Evolutionary conservation across 129 eudicot species (phyloP).

Genomic region (Gnaphalium uliginosum): DNA sequence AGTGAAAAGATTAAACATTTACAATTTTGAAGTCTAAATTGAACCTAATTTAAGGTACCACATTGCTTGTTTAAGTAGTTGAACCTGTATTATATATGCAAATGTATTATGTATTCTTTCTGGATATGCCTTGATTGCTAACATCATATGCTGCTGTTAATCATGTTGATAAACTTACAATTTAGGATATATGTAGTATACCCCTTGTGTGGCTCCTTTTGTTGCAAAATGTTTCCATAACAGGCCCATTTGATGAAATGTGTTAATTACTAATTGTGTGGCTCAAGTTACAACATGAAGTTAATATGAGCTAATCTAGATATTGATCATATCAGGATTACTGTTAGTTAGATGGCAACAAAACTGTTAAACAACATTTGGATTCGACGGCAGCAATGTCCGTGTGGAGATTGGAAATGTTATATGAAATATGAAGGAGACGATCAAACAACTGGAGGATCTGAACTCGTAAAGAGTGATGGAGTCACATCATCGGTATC

Average conservation of each 20-base stretch:
- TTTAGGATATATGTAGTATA: neutral
- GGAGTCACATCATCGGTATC: conserved; percentile 29
- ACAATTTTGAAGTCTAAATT: no score
- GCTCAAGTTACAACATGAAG: neutral
- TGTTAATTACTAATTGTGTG: neutral
- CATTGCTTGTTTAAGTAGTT: neutral
- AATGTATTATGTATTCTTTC: no score
- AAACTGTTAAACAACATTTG: conserved; percentile 62
- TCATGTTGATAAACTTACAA: neutral
- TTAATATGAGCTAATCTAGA: neutral
- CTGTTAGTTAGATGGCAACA: conserved; percentile 42
- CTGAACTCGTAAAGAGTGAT: conserved; percentile 42
- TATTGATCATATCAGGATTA: neutral
- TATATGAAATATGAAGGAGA: conserved; percentile 61
- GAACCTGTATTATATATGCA: neutral
- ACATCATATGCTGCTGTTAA: neutral
- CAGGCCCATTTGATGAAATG: neutral
- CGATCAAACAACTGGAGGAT: conserved; percentile 39
- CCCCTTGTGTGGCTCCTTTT: neutral
- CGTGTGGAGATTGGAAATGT: conserved; percentile 92
- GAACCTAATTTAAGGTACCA: no score
- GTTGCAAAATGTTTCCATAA: neutral
- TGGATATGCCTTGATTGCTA: no score
- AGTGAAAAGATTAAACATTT: no score
- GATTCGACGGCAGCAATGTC: conserved; percentile 82